These are phyloP conservation scores for Boechera stricta DNA, from an alignment of 345 rosid species.

Conservation along the genomic window DNA sequence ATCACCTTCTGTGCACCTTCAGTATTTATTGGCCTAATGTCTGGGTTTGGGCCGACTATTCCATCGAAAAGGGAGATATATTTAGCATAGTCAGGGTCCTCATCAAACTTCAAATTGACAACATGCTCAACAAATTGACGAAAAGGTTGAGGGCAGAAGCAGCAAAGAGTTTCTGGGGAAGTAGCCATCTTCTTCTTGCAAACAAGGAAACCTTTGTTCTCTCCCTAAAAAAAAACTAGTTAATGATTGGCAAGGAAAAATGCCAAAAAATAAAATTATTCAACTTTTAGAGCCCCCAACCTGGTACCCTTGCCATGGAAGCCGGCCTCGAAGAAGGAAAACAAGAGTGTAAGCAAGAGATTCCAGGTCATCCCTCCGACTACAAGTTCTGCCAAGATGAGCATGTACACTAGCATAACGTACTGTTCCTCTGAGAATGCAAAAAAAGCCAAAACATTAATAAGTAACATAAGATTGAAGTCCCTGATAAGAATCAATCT, in stretches of 20 bases:
- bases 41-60: conserved; percentile 89
- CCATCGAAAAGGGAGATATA: conserved; percentile 92
- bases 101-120: conserved; percentile 93
- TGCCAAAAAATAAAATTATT: background rate
- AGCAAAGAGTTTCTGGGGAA: conserved; percentile 87
- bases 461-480: conserved; percentile 15
- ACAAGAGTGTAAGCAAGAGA: conserved; percentile 97
- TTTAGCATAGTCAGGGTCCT: conserved; percentile 96
- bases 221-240: conserved; percentile 66
- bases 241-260: conserved; percentile 25
- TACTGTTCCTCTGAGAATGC: conserved; percentile 84
- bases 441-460: conserved; percentile 12
- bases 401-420: conserved; percentile 99
- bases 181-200: conserved; percentile 99
- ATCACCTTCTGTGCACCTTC: conserved; percentile 97
- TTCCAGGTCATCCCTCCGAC: conserved; percentile 96
- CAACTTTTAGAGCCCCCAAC: conserved; percentile 45
- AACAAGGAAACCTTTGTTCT: conserved; percentile 92
- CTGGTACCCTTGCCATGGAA: conserved; percentile 99
- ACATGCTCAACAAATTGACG: conserved; percentile 89
- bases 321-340: conserved; percentile 95
- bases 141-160: conserved; percentile 90
- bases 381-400: conserved; percentile 96
- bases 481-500: conserved; percentile 24
- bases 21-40: conserved; percentile 93